phyloP scores from a whole-genome alignment of 2,329 filamentous ascomycete species.

The Tolypocladium guangdongense region DNA sequence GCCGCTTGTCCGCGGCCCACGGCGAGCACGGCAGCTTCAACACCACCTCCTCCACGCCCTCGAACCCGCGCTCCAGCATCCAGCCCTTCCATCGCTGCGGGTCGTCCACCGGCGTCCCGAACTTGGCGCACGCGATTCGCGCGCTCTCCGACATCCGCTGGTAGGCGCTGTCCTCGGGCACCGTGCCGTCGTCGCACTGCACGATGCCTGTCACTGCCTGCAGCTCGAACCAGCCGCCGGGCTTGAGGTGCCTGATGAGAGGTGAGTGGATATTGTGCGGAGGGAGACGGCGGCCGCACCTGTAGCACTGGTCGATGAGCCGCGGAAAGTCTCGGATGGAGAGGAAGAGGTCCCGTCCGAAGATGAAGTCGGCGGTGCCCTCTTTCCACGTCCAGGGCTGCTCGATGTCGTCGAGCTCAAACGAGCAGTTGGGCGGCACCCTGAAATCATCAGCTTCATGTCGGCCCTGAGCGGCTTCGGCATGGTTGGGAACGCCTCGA shows the following conservation, averaged over 20 bases:
- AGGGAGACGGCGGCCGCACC: slow-evolving; percentile 6
- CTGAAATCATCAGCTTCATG: slow-evolving; percentile 10
- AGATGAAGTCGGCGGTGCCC: slow-evolving; percentile 23
- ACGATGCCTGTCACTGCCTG: slow-evolving; percentile 17
- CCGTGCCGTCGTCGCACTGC: slow-evolving; percentile 20
- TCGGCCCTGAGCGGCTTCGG: no score
- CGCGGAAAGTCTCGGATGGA: slow-evolving; percentile 18
- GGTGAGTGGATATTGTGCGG: neutral
- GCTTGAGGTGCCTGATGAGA: slow-evolving; percentile 15
- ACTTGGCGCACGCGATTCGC: slow-evolving; percentile 12
- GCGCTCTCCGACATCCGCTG: slow-evolving; percentile 13
- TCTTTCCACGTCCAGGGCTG: slow-evolving; percentile 25
- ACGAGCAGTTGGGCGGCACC: slow-evolving; percentile 24
- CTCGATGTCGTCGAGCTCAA: slow-evolving; percentile 26
- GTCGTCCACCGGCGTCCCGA: slow-evolving; percentile 17
- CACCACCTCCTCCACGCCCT: slow-evolving; percentile 32
- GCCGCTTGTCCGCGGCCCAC: slow-evolving; percentile 36
- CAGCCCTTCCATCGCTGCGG: slow-evolving; percentile 16
- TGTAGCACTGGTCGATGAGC: slow-evolving; percentile 23
- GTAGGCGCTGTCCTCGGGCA: slow-evolving; percentile 14
- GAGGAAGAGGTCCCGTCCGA: slow-evolving; percentile 17
- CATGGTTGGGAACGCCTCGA: neutral
- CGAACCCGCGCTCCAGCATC: slow-evolving; percentile 39
- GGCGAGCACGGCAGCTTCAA: slow-evolving; percentile 35
- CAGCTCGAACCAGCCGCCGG: slow-evolving; percentile 23